Evolutionary conservation across 1,284 basidiomycete genomes (phyloP), one percentile per base, ranked within the genome.

Genomic region (Sporisorium reilianum): DNA sequence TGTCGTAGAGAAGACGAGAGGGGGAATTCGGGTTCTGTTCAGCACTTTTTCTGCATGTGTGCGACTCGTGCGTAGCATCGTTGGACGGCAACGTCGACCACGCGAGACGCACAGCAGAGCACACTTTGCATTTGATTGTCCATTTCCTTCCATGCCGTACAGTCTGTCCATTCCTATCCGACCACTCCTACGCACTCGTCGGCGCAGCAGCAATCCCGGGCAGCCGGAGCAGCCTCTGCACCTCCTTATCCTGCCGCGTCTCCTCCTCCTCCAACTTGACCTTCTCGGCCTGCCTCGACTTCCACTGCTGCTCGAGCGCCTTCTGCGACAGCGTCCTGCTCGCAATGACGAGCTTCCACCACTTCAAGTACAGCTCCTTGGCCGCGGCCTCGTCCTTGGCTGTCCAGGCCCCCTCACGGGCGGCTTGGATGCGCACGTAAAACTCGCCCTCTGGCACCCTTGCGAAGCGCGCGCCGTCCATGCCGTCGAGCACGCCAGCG

Each of bases 321-420:
- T 62, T 65, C n/a, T 65, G 62, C 10, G 44, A 42, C 20, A 71
- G 23, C 2, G 68, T 71, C 6, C 68, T 11, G 5, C 50, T 51
- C 1, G 62, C 68, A 10, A 71, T 65, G 11, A 71, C 63, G 10
- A 64, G 32, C 32, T 64, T 62, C 68, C 68, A 71, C 68, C 68
- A 71, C 34, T 71, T 65, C 6, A 71, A 25, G 23, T 71, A 65
- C 20, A 71, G 2, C 41, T 65, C 63, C 6, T 56, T 64, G 1
- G 60, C 64, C 34, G 2, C n/a, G 2, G 8, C n/a, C 16, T 59
- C 44, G 34, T 50, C 5, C 9, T 55, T 34, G 3, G 14, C 26
- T 2, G 46, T 20, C 46, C 46, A 48, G 3, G 10, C 5, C 11
- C 9, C 12, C 11, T 23, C 30, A 2, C 8, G 14, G 2, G 30